Evolutionary conservation across 345 rosid species (phyloP), one percentile per base, ranked within the genome.

Genomic region (Crucihimalaya himalaica): DNA sequence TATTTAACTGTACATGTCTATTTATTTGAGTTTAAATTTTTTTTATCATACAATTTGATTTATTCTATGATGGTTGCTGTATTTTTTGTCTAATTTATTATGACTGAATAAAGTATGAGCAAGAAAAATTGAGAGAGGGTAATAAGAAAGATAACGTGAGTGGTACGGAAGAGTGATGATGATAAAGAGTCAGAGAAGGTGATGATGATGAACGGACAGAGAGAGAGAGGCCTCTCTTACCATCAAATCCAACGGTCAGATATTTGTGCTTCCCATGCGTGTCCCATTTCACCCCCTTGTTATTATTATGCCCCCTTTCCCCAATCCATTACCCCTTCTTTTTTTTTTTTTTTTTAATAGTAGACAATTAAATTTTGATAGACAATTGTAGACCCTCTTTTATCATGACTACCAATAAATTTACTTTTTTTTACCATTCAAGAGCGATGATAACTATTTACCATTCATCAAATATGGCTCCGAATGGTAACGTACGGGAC

Each of bases 131-230:
- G 35, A 50, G 21, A 66, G 8, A 19, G 16, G 47, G 11, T 10
- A 34, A 37, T 6, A 50, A 0, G 15, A 0, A 35, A 19, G 6
- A 63, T 42, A 66, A 60, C 74, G 69, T 76, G 75, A 62, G 71
- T 29, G 52, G 66, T 76, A 70, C 75, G 75, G 80, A 70, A 70
- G 52, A 48, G 80, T 71, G 40, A 70, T 71, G 80, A 70, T 77
- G 12, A 64, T 1, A 70, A 76, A 56, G 18, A 37, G 80, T 56
- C 80, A 77, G 80, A 63, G 75, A 64, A 63, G 45, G 31, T 77
- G 12, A 77, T 77, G 80, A 77, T 77, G 80, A 77, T 71, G 80
- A 18, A 77, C 75, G 79, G 72, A 55, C 62, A 37, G 67, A 77
- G 76, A 74, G 72, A 55, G 56, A 37, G 67, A 77, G 76, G 59